Evolutionary conservation across 208 protist species (phyloP).

Genomic region (Leishmania arabica): DNA sequence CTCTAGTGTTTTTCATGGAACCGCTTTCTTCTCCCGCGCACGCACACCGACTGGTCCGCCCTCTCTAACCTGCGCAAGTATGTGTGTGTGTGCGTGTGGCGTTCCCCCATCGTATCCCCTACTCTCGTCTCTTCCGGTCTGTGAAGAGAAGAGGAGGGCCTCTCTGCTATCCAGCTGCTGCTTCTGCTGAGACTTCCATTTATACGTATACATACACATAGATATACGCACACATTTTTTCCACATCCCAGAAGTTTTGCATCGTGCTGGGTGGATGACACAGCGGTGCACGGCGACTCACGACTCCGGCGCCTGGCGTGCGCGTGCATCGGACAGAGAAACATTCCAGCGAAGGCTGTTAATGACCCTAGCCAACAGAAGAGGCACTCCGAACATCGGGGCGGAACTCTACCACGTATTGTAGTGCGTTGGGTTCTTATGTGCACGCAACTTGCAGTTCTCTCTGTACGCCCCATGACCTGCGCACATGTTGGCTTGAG

Average conservation of each 20-base stretch:
- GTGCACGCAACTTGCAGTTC: background rate
- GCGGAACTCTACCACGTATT: background rate
- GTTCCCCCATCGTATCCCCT: background rate
- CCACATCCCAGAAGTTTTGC: background rate
- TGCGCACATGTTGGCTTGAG: background rate
- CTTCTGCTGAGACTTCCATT: background rate
- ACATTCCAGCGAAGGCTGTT: background rate
- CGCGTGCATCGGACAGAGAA: background rate
- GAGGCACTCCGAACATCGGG: background rate
- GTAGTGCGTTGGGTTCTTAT: background rate
- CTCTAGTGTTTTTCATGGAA: background rate
- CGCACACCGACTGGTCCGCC: background rate
- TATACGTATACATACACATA: background rate
- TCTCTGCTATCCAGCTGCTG: background rate
- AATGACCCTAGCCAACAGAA: background rate
- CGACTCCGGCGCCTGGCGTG: background rate
- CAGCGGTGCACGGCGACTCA: background rate
- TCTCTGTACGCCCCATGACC: background rate
- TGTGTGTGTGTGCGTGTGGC: background rate
- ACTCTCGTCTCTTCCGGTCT: background rate
- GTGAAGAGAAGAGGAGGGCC: background rate
- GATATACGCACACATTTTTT: background rate
- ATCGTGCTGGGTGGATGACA: background rate
- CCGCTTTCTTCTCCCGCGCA: background rate
- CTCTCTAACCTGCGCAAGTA: background rate